These are phyloP conservation scores for Exophiala sideris DNA, from an alignment of 2,329 filamentous ascomycete genomes.

Conservation along the genomic window DNA sequence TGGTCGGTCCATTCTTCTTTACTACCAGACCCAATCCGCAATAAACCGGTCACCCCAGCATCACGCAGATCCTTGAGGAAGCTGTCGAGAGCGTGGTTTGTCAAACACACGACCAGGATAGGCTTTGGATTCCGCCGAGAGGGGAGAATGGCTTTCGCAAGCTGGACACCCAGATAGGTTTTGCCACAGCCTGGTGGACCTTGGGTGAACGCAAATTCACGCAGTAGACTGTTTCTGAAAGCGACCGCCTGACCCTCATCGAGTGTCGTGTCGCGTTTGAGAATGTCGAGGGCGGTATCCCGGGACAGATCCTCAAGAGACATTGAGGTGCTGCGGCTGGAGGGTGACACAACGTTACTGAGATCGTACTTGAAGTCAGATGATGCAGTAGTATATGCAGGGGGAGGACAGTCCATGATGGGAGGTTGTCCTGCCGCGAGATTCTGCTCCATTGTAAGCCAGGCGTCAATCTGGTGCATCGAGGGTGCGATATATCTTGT, in stretches of 20 bases:
- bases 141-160: constrained; percentile 36
- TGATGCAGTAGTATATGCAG: constrained; percentile 22
- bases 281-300: constrained; percentile 7
- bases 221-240: constrained; percentile 52
- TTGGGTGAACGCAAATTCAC: constrained; percentile 61
- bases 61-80: constrained; percentile 30
- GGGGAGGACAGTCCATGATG: constrained; percentile 18
- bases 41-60: constrained; percentile 29
- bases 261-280: constrained; percentile 20
- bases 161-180: constrained; percentile 56
- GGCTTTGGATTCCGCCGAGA: constrained; percentile 28
- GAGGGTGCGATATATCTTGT: constrained; percentile 25
- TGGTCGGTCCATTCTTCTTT: constrained; percentile 27
- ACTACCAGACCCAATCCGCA: constrained; percentile 32
- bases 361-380: constrained; percentile 28
- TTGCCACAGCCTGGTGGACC: constrained; percentile 71
- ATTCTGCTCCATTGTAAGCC: constrained; percentile 2
- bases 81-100: constrained; percentile 35
- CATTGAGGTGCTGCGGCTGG: constrained; percentile 5
- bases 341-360: constrained; percentile 11
- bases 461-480: not conserved
- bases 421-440: not conserved
- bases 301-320: constrained; percentile 11
- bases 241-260: constrained; percentile 45
- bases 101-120: constrained; percentile 33